Base-by-base conservation (phyloP, 2,329 filamentous ascomycete species). In the Exophiala xenobiotica region DNA sequence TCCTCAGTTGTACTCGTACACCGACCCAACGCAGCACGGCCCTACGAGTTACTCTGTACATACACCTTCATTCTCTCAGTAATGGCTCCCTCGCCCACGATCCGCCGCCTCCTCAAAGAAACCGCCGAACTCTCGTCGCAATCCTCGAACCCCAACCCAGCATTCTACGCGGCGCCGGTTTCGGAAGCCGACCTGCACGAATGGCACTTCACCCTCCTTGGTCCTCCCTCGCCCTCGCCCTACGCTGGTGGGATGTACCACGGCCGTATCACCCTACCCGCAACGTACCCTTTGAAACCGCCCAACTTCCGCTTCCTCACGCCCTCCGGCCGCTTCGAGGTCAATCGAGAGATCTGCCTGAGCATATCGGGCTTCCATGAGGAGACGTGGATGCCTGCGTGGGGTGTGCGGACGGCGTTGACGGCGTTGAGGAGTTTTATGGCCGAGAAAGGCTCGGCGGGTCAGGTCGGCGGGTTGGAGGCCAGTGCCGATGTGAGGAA, bases 201-300 rank as follows among this genome's bases (percentile, higher is more conserved):
- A 72, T 99, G 93, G 93, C 93, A 99, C 75, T 99, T 97, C 73
- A 99, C 93, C 0, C 78, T 99, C n/a, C 83, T 86, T 45, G 93
- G 93, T 0, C 91, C 92, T 0, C 92, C 92, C 0, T 77, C 81
- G 24, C 80, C 80, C 14, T 91, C 90, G 0, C 82, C 85, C 29
- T 96, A 91, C 72, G 82, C 83, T 38, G 75, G 78, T 24, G 93
- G 93, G 41, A 81, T 96, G 64, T 99, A 97, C 75, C 93, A 99
- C 71, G 93, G 93, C 51, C 90, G 92, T 65, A 97, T 99, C 68
- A 81, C 91, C 31, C 83, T 99, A 1, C 93, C 93, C 1, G 81
- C 90, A 0, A 83, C 87, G 1, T 99, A 99, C 70, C 93, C 93
- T 0, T 81, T 96, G 2, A 88, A 91, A 1, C 93, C 93, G 1